phyloP scores from a whole-genome alignment of 208 protist species.

The Crithidia fasciculata region DNA sequence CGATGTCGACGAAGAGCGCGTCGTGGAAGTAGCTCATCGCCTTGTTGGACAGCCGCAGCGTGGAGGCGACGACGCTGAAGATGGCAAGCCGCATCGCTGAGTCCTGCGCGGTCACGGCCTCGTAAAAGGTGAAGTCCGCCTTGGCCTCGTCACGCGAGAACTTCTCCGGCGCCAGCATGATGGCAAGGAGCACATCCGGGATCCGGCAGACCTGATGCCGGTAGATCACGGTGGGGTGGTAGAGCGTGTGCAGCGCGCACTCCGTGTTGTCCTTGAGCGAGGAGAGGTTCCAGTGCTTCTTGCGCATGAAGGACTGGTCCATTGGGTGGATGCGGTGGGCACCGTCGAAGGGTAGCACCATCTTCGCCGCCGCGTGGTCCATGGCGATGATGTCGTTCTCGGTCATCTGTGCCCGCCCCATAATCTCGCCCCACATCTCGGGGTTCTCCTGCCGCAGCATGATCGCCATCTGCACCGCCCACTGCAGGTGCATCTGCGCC shows the following conservation, averaged over 20 bases:
- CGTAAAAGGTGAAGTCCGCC: constrained; percentile 88
- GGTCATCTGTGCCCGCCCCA: constrained; percentile 63
- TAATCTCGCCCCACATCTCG: constrained; percentile 65
- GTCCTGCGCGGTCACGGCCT: constrained; percentile 83
- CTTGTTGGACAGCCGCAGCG: constrained; percentile 66
- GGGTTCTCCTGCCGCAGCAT: constrained; percentile 61
- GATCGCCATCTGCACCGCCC: constrained; percentile 70
- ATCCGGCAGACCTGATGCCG: constrained; percentile 86
- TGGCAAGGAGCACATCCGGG: constrained; percentile 85
- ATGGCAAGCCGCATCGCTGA: constrained; percentile 75
- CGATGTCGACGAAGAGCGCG: constrained; percentile 74
- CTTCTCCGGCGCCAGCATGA: constrained; percentile 72
- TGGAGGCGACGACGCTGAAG: constrained; percentile 76
- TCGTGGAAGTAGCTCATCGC: constrained; percentile 60
- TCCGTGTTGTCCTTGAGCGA: constrained; percentile 50
- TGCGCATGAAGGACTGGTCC: constrained; percentile 88
- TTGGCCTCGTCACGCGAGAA: constrained; percentile 83
- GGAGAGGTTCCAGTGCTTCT: constrained; percentile 82
- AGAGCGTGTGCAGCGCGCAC: constrained; percentile 58
- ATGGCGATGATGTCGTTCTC: constrained; percentile 82
- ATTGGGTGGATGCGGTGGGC: constrained; percentile 82
- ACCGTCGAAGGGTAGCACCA: constrained; percentile 83
- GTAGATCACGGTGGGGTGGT: constrained; percentile 86
- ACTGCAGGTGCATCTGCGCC: constrained; percentile 86
- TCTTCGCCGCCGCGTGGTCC: constrained; percentile 69